Base-by-base conservation (phyloP, 2,329 filamentous ascomycete genomes). In the Paramyrothecium roridum region DNA sequence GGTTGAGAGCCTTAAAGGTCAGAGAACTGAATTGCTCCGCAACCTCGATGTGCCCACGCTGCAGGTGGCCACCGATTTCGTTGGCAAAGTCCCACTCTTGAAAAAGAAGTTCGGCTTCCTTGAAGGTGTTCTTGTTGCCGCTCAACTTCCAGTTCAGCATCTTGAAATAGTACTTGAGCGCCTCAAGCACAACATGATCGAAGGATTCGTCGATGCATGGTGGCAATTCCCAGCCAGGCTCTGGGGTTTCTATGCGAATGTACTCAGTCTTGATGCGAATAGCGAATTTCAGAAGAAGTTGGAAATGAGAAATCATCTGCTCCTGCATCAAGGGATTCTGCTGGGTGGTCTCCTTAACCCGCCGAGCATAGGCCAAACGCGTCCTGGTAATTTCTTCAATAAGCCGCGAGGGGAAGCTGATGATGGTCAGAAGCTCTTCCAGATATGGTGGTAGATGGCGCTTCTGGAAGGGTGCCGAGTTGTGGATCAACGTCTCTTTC, bases 21-120 rank as follows among this genome's bases (percentile, higher is more conserved):
- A 99, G 80, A 23, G 91, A 91, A 70, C 88, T 96, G 71, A 99
- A 99, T 70, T 99, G 95, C 76, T 98, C 95, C 2, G 95, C 95
- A 46, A 98, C 95, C 74, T 98, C 93, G 45, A 98, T 89, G 70
- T 98, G 92, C 59, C 95, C 96, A 30, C 91, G 90, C 63, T 96
- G 88, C n/a, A 99, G 82, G 69, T 95, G 89, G 50, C 90, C 85
- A 23, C 93, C 95, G 55, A 99, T 91, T 64, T 93, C 87, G 66
- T 98, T 98, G 53, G 90, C 96, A 67, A 98, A 98, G 55, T 92
- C 91, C 95, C 95, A 99, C 73, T 99, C 95, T 66, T 96, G 92
- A 69, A 97, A 96, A 50, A 99, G 77, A 60, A 99, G 89, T 77
- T 99, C 95, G 8, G 95, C 95, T 72, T 99, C 95, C 69, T 98